Evolutionary conservation across 441 rosid species (phyloP).

Genomic region (Pelargonium citronellum): DNA sequence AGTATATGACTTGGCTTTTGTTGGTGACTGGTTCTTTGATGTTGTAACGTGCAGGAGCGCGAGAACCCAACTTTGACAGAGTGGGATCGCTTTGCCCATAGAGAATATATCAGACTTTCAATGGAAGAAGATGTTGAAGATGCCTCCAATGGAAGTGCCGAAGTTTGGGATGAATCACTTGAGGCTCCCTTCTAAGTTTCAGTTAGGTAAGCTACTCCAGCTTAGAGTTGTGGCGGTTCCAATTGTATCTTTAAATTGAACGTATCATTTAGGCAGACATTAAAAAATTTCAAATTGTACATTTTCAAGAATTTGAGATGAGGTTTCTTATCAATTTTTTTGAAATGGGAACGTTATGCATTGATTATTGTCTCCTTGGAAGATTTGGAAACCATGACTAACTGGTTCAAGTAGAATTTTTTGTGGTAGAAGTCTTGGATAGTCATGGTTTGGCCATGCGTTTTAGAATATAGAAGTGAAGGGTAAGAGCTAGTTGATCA

Average conservation of each 20-base stretch:
- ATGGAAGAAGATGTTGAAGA: slow-evolving; percentile 62
- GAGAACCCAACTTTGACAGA: slow-evolving; percentile 53
- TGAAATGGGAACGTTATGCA: background rate
- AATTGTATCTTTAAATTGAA: background rate
- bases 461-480: too few relatives aligned
- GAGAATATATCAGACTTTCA: slow-evolving; percentile 56
- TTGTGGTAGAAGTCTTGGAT: background rate
- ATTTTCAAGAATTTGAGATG: background rate
- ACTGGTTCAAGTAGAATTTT: background rate
- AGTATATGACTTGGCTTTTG: background rate
- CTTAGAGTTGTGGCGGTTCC: background rate
- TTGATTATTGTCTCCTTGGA: background rate
- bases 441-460: background rate
- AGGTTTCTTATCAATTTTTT: background rate
- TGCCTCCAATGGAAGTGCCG: slow-evolving; percentile 59
- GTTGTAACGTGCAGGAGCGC: slow-evolving; percentile 30
- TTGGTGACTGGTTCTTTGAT: background rate
- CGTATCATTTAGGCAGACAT: background rate
- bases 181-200: slow-evolving; percentile 47
- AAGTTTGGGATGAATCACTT: slow-evolving; percentile 63
- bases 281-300: background rate
- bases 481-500: too few relatives aligned
- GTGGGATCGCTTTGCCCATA: slow-evolving; percentile 53
- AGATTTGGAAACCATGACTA: background rate
- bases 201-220: slow-evolving; percentile 23